These are phyloP conservation scores for Naganishia albida DNA, from an alignment of 1,284 basidiomycete genomes.

Conservation along the genomic window DNA sequence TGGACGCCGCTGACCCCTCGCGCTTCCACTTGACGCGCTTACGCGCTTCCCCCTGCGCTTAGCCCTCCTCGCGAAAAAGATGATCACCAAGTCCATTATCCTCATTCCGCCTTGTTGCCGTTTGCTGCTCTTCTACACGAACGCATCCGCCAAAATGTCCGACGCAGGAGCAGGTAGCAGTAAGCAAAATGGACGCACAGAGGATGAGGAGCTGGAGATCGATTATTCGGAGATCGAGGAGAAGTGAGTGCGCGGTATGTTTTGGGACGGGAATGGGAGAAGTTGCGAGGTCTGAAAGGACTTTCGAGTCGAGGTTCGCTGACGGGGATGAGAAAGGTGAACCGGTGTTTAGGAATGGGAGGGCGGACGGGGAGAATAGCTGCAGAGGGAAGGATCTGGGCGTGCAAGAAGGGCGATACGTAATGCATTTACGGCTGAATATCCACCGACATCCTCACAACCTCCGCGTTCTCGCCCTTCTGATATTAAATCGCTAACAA, in stretches of 20 bases:
- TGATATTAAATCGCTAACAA: background rate
- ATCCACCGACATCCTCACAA: too few species aligned
- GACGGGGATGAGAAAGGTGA: background rate
- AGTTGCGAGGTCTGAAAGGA: background rate
- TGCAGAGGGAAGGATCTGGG: background rate
- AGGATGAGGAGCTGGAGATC: constrained; percentile 65
- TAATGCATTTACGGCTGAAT: too few species aligned
- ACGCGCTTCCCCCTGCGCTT: too few species aligned
- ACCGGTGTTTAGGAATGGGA: background rate
- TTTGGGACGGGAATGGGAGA: background rate
- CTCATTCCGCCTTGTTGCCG: background rate
- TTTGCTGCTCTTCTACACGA: background rate
- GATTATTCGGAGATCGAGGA: constrained; percentile 90
- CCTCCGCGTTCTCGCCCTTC: background rate
- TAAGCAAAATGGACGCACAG: constrained; percentile 18
- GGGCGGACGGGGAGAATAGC: background rate
- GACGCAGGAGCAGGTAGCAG: constrained; percentile 24
- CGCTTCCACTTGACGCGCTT: too few species aligned
- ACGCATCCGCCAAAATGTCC: constrained; percentile 13
- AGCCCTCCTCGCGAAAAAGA: too few species aligned
- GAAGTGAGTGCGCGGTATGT: constrained; percentile 61
- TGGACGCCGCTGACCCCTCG: too few species aligned
- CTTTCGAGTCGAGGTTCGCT: too few species aligned
- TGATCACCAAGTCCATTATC: too few species aligned
- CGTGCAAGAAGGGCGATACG: background rate